Evolutionary conservation across 2,329 filamentous ascomycete genomes (phyloP), one percentile per base, ranked within the genome.

Genomic region (Paecilomyces niveus): DNA sequence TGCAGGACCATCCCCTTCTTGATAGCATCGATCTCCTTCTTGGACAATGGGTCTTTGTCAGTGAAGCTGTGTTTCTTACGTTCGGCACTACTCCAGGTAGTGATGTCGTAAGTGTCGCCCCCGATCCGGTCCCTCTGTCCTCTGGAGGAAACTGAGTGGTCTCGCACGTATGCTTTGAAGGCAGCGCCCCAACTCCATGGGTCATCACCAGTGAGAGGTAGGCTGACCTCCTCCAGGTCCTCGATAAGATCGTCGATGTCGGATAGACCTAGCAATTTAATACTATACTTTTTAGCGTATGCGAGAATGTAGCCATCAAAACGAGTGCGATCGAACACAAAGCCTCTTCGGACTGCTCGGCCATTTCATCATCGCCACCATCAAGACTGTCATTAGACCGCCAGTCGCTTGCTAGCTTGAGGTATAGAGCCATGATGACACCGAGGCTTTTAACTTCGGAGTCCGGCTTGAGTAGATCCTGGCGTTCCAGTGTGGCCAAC

Each of bases 81-180:
- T 54, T 75, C 64, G 1, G 65, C 64, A 21, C 62, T 61, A n/a
- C 63, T 60, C 68, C 66, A 72, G 1, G 71, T 69, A 9, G 74
- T 72, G 54, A 76, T 67, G 58, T 78, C 77, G 3, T 71, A 61
- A 0, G 31, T 18, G 56, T 79, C 76, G 0, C 77, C 76, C 3
- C 76, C 76, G 26, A 29, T 29, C 26, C 26, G 3, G 26, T 7
- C 2, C 4, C 26, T 29, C 26, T 5, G 26, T 29, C 26, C 26
- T 29, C 26, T 29, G 7, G 7, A 5, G 26, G 26, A 29, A 18
- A 78, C 74, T 15, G 54, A 59, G 13, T 67, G 57, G 6, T 57
- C 33, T 15, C 59, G 60, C 54, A 59, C 57, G 55, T 72, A 70
- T 32, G 63, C 51, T 29, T 62, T 62, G 9, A 70, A 54, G n/a